These are phyloP conservation scores for Parasarocladium wereldwijsianum DNA, from an alignment of 2,329 filamentous ascomycete genomes.

Conservation along the genomic window DNA sequence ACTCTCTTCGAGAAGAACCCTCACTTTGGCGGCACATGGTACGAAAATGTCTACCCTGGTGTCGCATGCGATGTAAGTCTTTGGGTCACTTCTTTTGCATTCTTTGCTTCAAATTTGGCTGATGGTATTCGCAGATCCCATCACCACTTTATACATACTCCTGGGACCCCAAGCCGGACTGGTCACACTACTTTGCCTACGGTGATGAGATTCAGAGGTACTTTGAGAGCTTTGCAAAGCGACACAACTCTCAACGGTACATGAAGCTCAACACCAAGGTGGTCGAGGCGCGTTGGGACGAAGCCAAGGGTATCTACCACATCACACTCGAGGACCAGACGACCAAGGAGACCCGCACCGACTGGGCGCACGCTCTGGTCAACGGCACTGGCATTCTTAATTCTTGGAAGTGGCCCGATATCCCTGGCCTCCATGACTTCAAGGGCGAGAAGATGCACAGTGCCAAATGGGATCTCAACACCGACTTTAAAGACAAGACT, in stretches of 20 bases:
- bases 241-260: constrained; percentile 22
- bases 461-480: constrained; percentile 28
- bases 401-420: constrained; percentile 35
- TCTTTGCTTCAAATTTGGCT: no score
- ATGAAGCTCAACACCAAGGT: constrained; percentile 28
- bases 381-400: constrained; percentile 35
- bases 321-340: constrained; percentile 12
- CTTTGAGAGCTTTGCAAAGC: constrained; percentile 24
- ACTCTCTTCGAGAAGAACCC: constrained; percentile 19
- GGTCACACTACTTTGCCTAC: constrained; percentile 26
- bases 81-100: constrained; percentile 5
- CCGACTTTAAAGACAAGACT: constrained; percentile 26
- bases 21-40: constrained; percentile 33
- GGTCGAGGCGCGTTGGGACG: constrained; percentile 26
- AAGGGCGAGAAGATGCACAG: constrained; percentile 36
- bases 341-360: constrained; percentile 11
- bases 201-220: constrained; percentile 28
- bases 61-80: constrained; percentile 36
- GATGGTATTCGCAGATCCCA: constrained; percentile 24
- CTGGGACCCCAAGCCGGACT: constrained; percentile 37
- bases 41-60: constrained; percentile 34
- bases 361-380: constrained; percentile 30
- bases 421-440: constrained; percentile 33
- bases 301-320: constrained; percentile 22
- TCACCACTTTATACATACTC: constrained; percentile 43